Conservation (phyloP, 2,329 filamentous ascomycete species). For the Talaromyces sp. region DNA sequence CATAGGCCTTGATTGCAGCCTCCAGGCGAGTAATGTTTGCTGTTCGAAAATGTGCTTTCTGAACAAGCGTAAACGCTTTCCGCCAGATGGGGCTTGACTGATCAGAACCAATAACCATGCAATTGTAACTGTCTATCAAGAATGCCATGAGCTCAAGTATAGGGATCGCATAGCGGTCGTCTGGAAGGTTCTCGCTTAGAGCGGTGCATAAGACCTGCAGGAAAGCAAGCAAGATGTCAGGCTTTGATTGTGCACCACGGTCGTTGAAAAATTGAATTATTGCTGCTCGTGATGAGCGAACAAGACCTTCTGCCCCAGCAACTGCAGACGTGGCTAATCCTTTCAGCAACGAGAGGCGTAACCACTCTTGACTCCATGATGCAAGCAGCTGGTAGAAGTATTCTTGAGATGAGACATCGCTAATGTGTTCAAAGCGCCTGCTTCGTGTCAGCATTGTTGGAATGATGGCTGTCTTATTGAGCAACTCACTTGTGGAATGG, state of each 20-base stretch:
- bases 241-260: conserved; percentile 30
- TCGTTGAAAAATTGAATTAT: conserved; percentile 41
- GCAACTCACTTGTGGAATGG: conserved; percentile 46
- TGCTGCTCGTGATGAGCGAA: conserved; percentile 46
- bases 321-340: conserved; percentile 50
- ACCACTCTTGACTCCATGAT: conserved; percentile 39
- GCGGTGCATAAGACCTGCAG: conserved; percentile 59
- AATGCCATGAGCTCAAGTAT: conserved; percentile 77
- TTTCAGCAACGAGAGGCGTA: conserved; percentile 42
- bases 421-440: conserved; percentile 48
- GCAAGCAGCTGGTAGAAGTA: conserved; percentile 49
- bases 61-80: conserved; percentile 68
- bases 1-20: conserved; percentile 79
- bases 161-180: conserved; percentile 74
- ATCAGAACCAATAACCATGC: conserved; percentile 40
- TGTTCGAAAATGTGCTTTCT: conserved; percentile 81
- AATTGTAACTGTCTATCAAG: conserved; percentile 64
- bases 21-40: conserved; percentile 80
- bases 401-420: conserved; percentile 45
- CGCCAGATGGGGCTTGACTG: conserved; percentile 56
- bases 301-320: conserved; percentile 48
- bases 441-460: conserved; percentile 18
- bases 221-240: conserved; percentile 47
- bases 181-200: conserved; percentile 54
- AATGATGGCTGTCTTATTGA: background rate